These are phyloP conservation scores for Sphagnum tenellum DNA, from an alignment of 225 moss, liverwort and hornwort species.

Conservation along the genomic window DNA sequence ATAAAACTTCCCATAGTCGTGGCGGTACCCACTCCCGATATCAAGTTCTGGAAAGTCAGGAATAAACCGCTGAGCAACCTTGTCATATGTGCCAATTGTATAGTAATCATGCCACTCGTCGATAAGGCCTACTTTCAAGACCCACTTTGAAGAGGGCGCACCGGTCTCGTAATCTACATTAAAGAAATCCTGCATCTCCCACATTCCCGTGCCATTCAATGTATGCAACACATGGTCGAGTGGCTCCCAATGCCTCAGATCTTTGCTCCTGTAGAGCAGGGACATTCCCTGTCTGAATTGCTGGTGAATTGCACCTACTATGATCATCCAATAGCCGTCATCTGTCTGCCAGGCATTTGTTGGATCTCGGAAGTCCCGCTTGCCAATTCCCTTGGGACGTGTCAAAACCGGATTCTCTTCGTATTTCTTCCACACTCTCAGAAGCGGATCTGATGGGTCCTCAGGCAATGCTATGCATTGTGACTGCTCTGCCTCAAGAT, in stretches of 20 bases:
- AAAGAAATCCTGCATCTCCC: slow-evolving; percentile 86
- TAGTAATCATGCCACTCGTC: slow-evolving; percentile 68
- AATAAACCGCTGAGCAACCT: slow-evolving; percentile 19
- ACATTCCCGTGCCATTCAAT: slow-evolving; percentile 61
- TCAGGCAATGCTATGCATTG: slow-evolving; percentile 64
- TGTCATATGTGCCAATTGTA: slow-evolving; percentile 55
- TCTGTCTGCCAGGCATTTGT: slow-evolving; percentile 59
- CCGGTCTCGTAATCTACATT: slow-evolving; percentile 18
- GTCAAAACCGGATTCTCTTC: slow-evolving; percentile 27
- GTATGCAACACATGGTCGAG: slow-evolving; percentile 24
- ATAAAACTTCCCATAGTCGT: slow-evolving; percentile 87
- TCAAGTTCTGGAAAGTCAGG: slow-evolving; percentile 16
- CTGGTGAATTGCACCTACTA: slow-evolving; percentile 48
- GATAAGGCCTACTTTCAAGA: slow-evolving; percentile 69
- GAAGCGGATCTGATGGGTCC: slow-evolving; percentile 51
- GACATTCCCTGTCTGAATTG: slow-evolving; percentile 39
- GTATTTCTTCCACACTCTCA: slow-evolving; percentile 57
- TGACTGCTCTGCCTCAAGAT: slow-evolving; percentile 10
- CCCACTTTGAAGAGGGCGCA: slow-evolving; percentile 43
- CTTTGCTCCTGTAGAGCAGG: slow-evolving; percentile 36
- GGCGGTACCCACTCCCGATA: slow-evolving; percentile 52
- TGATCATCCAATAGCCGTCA: slow-evolving; percentile 55
- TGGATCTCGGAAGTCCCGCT: slow-evolving; percentile 69
- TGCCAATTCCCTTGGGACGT: slow-evolving; percentile 19
- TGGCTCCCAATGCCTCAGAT: slow-evolving; percentile 46